These are phyloP conservation scores for Ambrosia hybrid DNA, from an alignment of 140 eudicot genomes.

Conservation along the genomic window DNA sequence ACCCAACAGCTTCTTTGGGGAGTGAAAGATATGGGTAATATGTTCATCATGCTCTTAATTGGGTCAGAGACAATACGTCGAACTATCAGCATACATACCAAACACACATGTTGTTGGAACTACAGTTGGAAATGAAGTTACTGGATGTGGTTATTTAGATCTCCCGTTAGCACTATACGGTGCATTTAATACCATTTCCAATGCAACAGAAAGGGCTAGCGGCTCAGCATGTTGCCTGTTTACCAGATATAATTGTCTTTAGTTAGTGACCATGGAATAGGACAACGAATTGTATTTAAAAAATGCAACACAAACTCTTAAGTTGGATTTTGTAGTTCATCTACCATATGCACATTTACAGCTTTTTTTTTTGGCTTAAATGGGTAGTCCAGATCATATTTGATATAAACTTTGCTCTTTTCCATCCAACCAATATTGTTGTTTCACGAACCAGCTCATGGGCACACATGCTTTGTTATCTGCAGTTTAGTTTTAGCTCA, in stretches of 20 bases:
- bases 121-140: slow-evolving; percentile 77
- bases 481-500: no score
- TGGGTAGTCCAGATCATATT: slow-evolving; percentile 56
- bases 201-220: slow-evolving; percentile 52
- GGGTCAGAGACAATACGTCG: slow-evolving; percentile 74
- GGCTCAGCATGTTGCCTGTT: no score
- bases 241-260: no score
- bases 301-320: slow-evolving; percentile 56
- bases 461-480: no score
- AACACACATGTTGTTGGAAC: slow-evolving; percentile 67
- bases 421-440: slow-evolving; percentile 32
- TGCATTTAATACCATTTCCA: slow-evolving; percentile 64
- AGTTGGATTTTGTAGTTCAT: slow-evolving; percentile 48
- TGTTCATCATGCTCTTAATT: slow-evolving; percentile 62
- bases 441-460: no score
- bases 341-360: slow-evolving; percentile 47
- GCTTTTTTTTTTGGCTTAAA: slow-evolving; percentile 66
- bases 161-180: slow-evolving; percentile 46
- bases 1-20: no score
- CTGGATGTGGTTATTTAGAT: slow-evolving; percentile 54
- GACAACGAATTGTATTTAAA: no score
- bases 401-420: slow-evolving; percentile 72
- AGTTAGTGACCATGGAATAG: no score
- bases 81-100: slow-evolving; percentile 37
- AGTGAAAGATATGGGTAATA: slow-evolving; percentile 51